Evolutionary conservation across 169 alveolate genomes (phyloP), one percentile per base, ranked within the genome.

Genomic region (Plasmodium gonderi): DNA sequence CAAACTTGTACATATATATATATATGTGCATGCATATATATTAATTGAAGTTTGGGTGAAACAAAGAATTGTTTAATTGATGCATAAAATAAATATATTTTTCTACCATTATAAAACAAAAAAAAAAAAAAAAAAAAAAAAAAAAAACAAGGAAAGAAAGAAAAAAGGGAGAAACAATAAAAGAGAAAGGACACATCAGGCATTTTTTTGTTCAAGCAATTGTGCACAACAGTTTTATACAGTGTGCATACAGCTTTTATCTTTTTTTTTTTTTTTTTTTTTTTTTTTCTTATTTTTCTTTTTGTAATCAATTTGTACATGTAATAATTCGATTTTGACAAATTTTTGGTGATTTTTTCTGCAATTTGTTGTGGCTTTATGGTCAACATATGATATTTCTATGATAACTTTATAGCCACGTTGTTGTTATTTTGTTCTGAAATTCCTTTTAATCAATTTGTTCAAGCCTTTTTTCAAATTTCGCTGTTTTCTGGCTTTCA

Each of bases 31-130:
- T 29, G 7, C 17, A 79, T 51, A 45, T n/a, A 23, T 40, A 76
- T 60, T 60, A 60, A 60, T 20, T 60, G 72, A 60, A 17, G 72
- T 60, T 60, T 60, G 72, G 72, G 72, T 29, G 72, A 60, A 60
- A 60, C 72, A 60, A 49, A 79, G 38, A 68, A 79, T 26, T 47
- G 65, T 45, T 79, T 79, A 76, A 76, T 76, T 76, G 67, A 76
- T 79, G 42, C 42, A 49, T 79, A 40, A 79, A 79, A 51, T 49
- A 47, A 79, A 51, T 23, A 23, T 51, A 79, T 51, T 79, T 79
- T 33, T 33, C 36, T 26, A 47, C 44, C 51, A 23, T 51, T 23
- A 14, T 75, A n/a, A 40, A 36, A 74, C 4, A 40, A 12, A 36
- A 74, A 40, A 74, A 74, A 75, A 75, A 74, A 74, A 74, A 74